Evolutionary conservation across 805 yeast genomes (phyloP), one percentile per base, ranked within the genome.

Genomic region (Candida golubevii): DNA sequence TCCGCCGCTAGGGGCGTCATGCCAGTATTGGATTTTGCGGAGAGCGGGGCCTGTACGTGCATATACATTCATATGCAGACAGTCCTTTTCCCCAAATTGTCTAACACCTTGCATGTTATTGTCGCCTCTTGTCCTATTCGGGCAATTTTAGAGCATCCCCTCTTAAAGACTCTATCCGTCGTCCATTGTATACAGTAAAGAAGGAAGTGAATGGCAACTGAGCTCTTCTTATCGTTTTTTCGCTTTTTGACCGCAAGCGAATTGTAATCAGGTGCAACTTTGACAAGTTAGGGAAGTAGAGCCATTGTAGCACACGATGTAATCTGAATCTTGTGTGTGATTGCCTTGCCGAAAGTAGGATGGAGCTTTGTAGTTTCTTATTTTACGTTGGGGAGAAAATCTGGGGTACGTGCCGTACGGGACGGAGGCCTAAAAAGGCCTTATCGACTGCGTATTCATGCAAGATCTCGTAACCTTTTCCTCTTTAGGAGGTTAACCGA

Each of bases 401-500:
- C 45, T 23, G 45, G 45, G 45, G 45, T 42, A 36, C 23, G 23
- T 18, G 23, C 23, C 23, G 23, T 5, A 18, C 23, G 23, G 23
- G 23, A 18, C 23, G 23, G 23, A 18, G 36, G 13, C 37, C 38
- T 27, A 11, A n/a, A 35, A 26, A 23, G 39, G 44, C 36, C 36
- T 36, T 18, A 36, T 36, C 9, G 15, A 11, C n/a, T 28, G 28
- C 31, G 12, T 26, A 8, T 7, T 26, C 35, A 31, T 32, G 44
- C 30, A 36, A 12, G n/a, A n/a, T 12, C 42, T 39, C 42, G 26
- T 37, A 42, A 33, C 45, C 36, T 23, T 33, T 27, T 11, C 45
- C 40, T 18, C 30, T 15, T 42, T 26, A 37, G 41, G 45, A 31
- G 27, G 27, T 42, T 37, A 36, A 35, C 45, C 45, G 41, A 26